phyloP scores from a whole-genome alignment of 1,284 basidiomycete genomes.

The Omphalotus olearius region DNA sequence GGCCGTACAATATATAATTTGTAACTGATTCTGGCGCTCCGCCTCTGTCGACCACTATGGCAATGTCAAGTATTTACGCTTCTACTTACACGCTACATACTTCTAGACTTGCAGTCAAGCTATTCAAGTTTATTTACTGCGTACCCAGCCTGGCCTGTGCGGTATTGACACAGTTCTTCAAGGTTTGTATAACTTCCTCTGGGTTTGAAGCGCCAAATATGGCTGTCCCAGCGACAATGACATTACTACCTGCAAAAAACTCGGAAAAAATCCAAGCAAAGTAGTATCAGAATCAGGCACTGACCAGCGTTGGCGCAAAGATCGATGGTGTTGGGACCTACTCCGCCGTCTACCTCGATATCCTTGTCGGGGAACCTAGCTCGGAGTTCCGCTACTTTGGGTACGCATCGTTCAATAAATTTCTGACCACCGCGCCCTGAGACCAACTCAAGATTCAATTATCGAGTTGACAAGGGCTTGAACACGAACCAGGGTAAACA shows the following conservation, averaged over 20 bases:
- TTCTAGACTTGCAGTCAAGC: not conserved
- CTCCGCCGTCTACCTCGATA: slow-evolving; percentile 97
- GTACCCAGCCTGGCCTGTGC: slow-evolving; percentile 51
- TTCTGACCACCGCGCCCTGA: slow-evolving; percentile 92
- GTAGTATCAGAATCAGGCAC: slow-evolving; percentile 17
- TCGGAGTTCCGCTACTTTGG: slow-evolving; percentile 91
- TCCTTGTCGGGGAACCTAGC: slow-evolving; percentile 88
- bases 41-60: not conserved
- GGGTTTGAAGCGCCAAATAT: slow-evolving; percentile 86
- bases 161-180: slow-evolving; percentile 70
- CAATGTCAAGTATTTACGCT: not conserved
- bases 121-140: slow-evolving; percentile 1
- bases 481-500: slow-evolving; percentile 74
- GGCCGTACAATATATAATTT: no score
- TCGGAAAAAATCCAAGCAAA: slow-evolving; percentile 2
- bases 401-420: slow-evolving; percentile 90
- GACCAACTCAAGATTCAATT: not conserved
- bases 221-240: slow-evolving; percentile 97
- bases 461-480: not conserved
- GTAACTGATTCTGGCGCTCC: not conserved
- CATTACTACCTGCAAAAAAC: slow-evolving; percentile 78
- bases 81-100: not conserved
- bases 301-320: slow-evolving; percentile 87
- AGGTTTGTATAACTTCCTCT: slow-evolving; percentile 67
- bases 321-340: slow-evolving; percentile 88